Percentiles rank a stretch among this genome's conserved stretches.
phyloP scores from a whole-genome alignment of 2,329 filamentous ascomycete species.

The Aspergillus uvarum region DNA sequence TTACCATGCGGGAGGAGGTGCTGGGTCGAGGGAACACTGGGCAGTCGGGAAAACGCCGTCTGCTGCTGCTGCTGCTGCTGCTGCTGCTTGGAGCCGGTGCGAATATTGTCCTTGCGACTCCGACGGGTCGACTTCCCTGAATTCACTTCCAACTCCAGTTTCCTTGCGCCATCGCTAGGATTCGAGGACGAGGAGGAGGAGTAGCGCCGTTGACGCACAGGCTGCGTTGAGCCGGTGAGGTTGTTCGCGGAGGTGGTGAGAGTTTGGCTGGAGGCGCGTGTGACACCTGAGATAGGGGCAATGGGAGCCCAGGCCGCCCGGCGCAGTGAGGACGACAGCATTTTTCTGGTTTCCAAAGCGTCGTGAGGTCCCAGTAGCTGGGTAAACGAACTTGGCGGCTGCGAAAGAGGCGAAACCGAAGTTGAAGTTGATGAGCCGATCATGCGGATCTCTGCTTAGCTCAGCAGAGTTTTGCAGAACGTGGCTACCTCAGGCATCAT shows the following conservation, averaged over 20 bases:
- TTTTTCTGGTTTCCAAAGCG: slow-evolving; percentile 23
- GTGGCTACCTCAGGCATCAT: slow-evolving; percentile 24
- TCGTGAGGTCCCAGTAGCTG: slow-evolving; percentile 26
- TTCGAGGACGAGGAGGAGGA: slow-evolving; percentile 49
- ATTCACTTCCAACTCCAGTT: slow-evolving; percentile 42
- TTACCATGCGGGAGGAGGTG: slow-evolving; percentile 50
- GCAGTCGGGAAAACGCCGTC: slow-evolving; percentile 44
- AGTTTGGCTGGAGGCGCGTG: slow-evolving; percentile 31
- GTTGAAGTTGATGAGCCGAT: slow-evolving; percentile 29
- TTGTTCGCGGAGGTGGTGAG: slow-evolving; percentile 33
- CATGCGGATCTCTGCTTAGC: slow-evolving; percentile 27
- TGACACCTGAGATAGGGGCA: slow-evolving; percentile 33
- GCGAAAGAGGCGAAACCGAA: slow-evolving; percentile 38
- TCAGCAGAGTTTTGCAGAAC: slow-evolving; percentile 26
- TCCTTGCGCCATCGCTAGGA: slow-evolving; percentile 47
- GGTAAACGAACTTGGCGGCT: slow-evolving; percentile 26
- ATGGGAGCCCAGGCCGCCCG: slow-evolving; percentile 44
- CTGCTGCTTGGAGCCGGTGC: slow-evolving; percentile 38
- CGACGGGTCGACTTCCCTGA: slow-evolving; percentile 37
- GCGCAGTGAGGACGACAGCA: slow-evolving; percentile 49
- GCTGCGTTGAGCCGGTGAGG: slow-evolving; percentile 34
- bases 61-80: slow-evolving; percentile 42
- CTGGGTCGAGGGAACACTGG: slow-evolving; percentile 51
- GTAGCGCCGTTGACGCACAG: slow-evolving; percentile 47
- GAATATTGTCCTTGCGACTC: slow-evolving; percentile 37